Percentiles rank a stretch among this genome's conserved stretches.
These are phyloP conservation scores for Helenozyma rhizophorensis DNA, from an alignment of 805 yeast species.

Conservation along the genomic window DNA sequence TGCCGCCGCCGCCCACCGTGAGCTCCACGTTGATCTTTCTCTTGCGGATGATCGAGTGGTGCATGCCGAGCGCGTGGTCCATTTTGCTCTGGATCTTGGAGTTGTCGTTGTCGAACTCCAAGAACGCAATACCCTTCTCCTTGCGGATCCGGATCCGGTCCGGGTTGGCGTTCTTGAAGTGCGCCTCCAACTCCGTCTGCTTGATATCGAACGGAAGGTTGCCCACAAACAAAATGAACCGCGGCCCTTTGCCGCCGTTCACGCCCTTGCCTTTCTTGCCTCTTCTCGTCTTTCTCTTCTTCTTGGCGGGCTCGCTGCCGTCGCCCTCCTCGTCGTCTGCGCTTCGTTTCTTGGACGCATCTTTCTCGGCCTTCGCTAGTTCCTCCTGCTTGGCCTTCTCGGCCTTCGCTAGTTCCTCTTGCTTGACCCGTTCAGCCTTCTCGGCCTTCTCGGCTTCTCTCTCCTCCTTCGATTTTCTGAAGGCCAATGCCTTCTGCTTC, in stretches of 20 bases:
- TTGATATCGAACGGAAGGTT: conserved; percentile 75
- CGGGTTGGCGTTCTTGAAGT: conserved; percentile 72
- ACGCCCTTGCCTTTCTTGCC: conserved; percentile 68
- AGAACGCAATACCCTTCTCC: conserved; percentile 88
- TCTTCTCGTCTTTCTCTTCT: conserved; percentile 72
- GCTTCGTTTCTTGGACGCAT: conserved; percentile 1
- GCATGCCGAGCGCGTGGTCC: conserved; percentile 81
- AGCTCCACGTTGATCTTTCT: conserved; percentile 91
- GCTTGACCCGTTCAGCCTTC: conserved; percentile 25
- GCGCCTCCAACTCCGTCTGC: conserved; percentile 57
- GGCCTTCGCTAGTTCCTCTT: conserved; percentile 22
- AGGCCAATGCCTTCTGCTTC: conserved; percentile 59
- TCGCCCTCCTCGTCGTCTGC: conserved; percentile 5
- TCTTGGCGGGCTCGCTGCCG: conserved; percentile 38
- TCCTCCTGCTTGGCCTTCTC: conserved; percentile 15
- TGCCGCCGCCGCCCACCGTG: conserved; percentile 98
- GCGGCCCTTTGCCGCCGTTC: conserved; percentile 46
- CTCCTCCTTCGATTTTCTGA: conserved; percentile 42
- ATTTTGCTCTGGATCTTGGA: conserved; percentile 69
- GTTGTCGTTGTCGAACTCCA: conserved; percentile 65
- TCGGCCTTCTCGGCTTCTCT: conserved; percentile 30
- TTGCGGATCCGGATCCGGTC: conserved; percentile 71
- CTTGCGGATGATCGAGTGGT: conserved; percentile 63
- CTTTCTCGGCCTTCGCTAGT: conserved; percentile 14
- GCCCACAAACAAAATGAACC: conserved; percentile 86